Base-by-base conservation (phyloP, 306 rosid species). In the Pterocarpus macrocarpus region DNA sequence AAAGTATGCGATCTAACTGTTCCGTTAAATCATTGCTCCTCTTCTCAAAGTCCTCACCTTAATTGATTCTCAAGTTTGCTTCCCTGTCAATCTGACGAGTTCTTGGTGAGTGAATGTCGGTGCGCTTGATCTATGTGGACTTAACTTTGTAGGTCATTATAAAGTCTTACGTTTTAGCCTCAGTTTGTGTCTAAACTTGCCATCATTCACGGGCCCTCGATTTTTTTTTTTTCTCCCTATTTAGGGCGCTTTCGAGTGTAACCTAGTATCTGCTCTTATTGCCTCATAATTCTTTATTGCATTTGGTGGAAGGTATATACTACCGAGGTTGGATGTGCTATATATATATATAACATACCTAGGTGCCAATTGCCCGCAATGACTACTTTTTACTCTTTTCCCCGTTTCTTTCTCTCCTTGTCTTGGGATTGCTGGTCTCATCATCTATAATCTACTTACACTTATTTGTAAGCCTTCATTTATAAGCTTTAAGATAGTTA, bases 1-100 rank as follows among this genome's bases (percentile, higher is more conserved):
- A 77, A 89, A 88, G 91, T 86, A 88, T 84, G 89, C 86, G 83
- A 85, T 80, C 87, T 81, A 71, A 89, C 89, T 89, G 76, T 88
- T 86, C 28, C 77, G 86, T 80, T 85, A 83, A 90, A 86, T 88
- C 71, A 85, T 90, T 80, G 63, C 81, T 43, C 53, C 59, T 76
- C 62, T 45, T 41, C 65, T 57, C 77, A 76, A 78, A 81, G 64
- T 81, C 85, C 73, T 69, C 28, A 16, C 22, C 13, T 79, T 63
- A 82, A 76, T 69, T 80, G 81, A 77, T 76, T 80, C 22, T 57
- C 30, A 78, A 53, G 72, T 84, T 81, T 83, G 85, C 85, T 82
- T 82, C 66, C 47, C 50, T 14, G 49, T 64, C 73, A 88, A 76
- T 81, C 71, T 82, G 76, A 35, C 62, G 63, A 63, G 56, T 3